Evolutionary conservation across 2,329 filamentous ascomycete species (phyloP).

Genomic region (Nothopassalora personata): DNA sequence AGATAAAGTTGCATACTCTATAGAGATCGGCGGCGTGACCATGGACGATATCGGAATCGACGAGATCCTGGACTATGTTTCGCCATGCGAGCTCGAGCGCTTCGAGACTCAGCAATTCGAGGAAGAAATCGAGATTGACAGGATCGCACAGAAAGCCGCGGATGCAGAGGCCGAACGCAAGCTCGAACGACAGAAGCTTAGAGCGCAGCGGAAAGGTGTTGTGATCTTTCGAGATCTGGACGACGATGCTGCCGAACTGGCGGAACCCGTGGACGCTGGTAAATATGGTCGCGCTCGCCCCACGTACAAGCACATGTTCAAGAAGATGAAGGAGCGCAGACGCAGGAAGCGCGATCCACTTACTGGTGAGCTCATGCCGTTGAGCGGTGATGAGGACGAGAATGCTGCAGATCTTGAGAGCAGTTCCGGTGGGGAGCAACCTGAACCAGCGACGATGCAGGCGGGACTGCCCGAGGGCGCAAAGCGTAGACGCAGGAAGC

Average conservation of each 20-base stretch:
- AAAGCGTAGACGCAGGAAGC: conserved; percentile 26
- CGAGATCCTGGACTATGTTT: conserved; percentile 33
- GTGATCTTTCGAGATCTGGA: conserved; percentile 14
- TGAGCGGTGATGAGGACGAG: conserved; percentile 23
- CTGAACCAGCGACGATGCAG: neutral
- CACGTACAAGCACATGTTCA: conserved; percentile 29
- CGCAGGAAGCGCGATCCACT: conserved; percentile 27
- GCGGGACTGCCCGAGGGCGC: conserved; percentile 3
- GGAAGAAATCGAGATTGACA: conserved; percentile 22
- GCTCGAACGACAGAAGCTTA: conserved; percentile 10
- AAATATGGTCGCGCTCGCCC: conserved; percentile 29
- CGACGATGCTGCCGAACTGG: conserved; percentile 1
- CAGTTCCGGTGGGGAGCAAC: conserved; percentile 11
- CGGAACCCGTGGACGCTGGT: conserved; percentile 12
- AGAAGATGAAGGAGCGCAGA: conserved; percentile 12
- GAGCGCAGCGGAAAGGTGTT: conserved; percentile 19
- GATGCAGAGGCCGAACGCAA: conserved; percentile 21
- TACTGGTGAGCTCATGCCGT: conserved; percentile 28
- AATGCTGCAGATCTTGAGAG: neutral
- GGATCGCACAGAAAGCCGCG: conserved; percentile 16
- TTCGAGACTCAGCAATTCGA: conserved; percentile 32
- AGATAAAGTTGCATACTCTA: conserved; percentile 21
- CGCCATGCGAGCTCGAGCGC: conserved; percentile 30
- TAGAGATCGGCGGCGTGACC: conserved; percentile 25
- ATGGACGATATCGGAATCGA: conserved; percentile 26